Evolutionary conservation across 208 protist genomes (phyloP).

Genomic region (Leishmania turanica): DNA sequence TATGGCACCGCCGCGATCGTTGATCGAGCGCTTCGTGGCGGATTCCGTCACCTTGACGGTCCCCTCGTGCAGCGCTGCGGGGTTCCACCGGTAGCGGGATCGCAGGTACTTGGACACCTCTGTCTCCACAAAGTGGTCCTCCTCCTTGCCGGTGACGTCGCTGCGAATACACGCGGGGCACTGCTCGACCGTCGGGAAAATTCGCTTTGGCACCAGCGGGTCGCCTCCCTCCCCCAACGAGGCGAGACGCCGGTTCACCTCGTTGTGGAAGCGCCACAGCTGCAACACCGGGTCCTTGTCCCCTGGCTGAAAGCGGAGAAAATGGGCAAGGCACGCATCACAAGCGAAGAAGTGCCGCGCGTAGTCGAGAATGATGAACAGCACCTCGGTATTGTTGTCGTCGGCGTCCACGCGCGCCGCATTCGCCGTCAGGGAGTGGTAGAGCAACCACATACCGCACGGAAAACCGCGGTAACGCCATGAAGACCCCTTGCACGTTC

Average conservation of each 20-base stretch:
- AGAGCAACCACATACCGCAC: constrained; percentile 79
- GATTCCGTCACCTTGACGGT: background rate
- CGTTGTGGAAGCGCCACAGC: constrained; percentile 81
- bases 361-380: constrained; percentile 61
- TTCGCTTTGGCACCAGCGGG: constrained; percentile 65
- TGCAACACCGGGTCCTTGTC: constrained; percentile 44
- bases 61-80: constrained; percentile 16
- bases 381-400: constrained; percentile 9
- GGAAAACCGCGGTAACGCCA: constrained; percentile 68
- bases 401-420: background rate
- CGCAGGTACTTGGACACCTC: constrained; percentile 29
- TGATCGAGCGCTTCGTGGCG: background rate
- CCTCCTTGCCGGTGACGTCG: background rate
- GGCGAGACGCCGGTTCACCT: constrained; percentile 54
- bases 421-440: constrained; percentile 61
- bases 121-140: constrained; percentile 2
- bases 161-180: constrained; percentile 43
- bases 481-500: constrained; percentile 59
- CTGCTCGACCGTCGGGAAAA: constrained; percentile 36
- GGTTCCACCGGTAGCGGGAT: constrained; percentile 45
- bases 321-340: constrained; percentile 57
- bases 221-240: constrained; percentile 34
- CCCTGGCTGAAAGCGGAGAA: constrained; percentile 44
- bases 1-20: background rate
- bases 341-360: constrained; percentile 66